Evolutionary conservation across 345 rosid genomes (phyloP).

Genomic region (Eutrema yunnanense): DNA sequence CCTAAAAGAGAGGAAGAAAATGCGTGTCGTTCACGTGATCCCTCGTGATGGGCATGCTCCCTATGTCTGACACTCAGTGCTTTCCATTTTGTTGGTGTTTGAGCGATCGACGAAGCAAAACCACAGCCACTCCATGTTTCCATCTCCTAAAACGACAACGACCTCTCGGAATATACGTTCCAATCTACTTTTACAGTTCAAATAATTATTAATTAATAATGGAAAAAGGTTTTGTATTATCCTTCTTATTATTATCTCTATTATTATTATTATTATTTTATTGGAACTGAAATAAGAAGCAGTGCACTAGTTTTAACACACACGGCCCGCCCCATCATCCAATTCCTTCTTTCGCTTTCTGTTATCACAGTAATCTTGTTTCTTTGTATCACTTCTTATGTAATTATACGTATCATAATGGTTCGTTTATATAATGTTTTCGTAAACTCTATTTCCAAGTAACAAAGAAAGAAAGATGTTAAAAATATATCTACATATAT

Average conservation of each 20-base stretch:
- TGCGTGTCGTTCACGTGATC: constrained; percentile 39
- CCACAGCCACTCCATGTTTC: constrained; percentile 31
- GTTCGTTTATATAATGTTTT: not conserved
- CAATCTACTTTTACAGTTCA: constrained; percentile 4
- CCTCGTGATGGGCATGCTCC: constrained; percentile 52
- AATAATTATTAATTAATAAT: not conserved
- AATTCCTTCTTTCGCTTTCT: no score
- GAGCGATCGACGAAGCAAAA: constrained; percentile 31
- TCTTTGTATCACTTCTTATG: not conserved
- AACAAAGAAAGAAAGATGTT: no score
- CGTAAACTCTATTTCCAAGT: not conserved
- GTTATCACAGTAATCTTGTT: not conserved
- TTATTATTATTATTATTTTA: not conserved
- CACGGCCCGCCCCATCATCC: not conserved
- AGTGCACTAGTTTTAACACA: not conserved
- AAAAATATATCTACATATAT: no score
- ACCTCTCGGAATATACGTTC: constrained; percentile 14
- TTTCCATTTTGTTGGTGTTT: constrained; percentile 6
- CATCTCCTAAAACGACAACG: constrained; percentile 25
- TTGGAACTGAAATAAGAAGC: not conserved
- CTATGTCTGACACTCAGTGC: constrained; percentile 28
- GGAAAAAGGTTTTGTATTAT: not conserved
- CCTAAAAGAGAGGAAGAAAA: constrained; percentile 5
- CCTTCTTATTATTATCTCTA: not conserved
- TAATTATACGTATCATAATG: not conserved